Conservation (phyloP, 441 rosid genomes). For the Aquilaria agallochum region DNA sequence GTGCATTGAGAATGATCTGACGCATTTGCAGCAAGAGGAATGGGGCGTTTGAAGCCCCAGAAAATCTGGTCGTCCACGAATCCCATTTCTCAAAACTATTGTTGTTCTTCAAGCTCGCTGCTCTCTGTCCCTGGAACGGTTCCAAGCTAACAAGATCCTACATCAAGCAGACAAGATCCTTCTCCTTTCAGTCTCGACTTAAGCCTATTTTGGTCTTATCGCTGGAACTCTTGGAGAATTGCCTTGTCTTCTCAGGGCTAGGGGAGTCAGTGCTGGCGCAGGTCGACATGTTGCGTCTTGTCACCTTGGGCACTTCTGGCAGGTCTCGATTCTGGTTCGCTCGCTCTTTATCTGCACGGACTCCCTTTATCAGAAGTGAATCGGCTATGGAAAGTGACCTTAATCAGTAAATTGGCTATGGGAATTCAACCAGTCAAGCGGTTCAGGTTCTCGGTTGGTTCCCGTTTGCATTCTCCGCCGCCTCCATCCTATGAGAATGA, state of each 20-base stretch:
- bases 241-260: constrained; percentile 41
- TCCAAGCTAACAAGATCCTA: no score
- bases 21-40: constrained; percentile 75
- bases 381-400: no score
- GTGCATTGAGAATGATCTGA: constrained; percentile 77
- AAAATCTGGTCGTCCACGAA: constrained; percentile 68
- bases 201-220: background rate
- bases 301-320: constrained; percentile 41
- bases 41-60: constrained; percentile 67
- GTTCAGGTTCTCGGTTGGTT: no score
- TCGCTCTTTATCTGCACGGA: constrained; percentile 13
- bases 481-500: no score
- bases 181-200: no score
- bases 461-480: no score
- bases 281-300: constrained; percentile 39
- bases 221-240: constrained; percentile 35
- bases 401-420: no score
- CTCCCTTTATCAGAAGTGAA: no score
- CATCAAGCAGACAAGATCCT: no score
- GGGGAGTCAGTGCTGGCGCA: constrained; percentile 30
- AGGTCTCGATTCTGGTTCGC: constrained; percentile 22
- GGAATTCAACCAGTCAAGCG: no score
- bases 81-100: constrained; percentile 58
- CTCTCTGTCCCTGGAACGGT: constrained; percentile 17
- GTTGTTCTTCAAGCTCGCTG: constrained; percentile 22